These are phyloP conservation scores for Lagerstroemia fauriei DNA, from an alignment of 441 rosid species.

Conservation along the genomic window DNA sequence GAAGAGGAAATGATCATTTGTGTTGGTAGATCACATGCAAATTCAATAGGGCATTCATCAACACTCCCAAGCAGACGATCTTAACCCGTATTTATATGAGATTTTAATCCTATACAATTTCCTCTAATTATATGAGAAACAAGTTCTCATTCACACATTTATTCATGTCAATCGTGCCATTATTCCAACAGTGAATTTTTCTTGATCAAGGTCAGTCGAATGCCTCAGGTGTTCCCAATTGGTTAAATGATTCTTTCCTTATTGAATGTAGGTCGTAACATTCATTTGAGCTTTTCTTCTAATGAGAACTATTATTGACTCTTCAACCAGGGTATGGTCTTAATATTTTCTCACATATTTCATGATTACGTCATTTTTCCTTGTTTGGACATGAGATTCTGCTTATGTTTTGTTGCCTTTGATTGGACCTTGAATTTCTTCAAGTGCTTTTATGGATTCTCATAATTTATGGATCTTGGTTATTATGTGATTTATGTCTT, in stretches of 20 bases:
- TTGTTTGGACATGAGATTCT: neutral
- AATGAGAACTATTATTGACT: slow-evolving; percentile 51
- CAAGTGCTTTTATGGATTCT: neutral
- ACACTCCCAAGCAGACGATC: too few species aligned
- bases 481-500: neutral
- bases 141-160: too few species aligned
- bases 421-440: neutral
- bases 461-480: neutral
- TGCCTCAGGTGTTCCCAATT: neutral
- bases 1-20: too few species aligned
- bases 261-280: neutral
- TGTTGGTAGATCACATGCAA: too few species aligned
- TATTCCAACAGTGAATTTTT: neutral
- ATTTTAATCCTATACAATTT: neutral
- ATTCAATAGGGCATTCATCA: too few species aligned
- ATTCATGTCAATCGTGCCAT: neutral
- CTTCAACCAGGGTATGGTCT: slow-evolving; percentile 43
- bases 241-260: neutral
- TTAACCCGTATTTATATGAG: too few species aligned
- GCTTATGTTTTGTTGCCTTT: neutral
- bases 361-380: neutral
- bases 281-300: neutral
- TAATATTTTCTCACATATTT: neutral
- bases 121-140: too few species aligned
- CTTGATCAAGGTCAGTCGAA: neutral